Conservation (phyloP, 2,329 filamentous ascomycete species). For the Whalleya microplaca region DNA sequence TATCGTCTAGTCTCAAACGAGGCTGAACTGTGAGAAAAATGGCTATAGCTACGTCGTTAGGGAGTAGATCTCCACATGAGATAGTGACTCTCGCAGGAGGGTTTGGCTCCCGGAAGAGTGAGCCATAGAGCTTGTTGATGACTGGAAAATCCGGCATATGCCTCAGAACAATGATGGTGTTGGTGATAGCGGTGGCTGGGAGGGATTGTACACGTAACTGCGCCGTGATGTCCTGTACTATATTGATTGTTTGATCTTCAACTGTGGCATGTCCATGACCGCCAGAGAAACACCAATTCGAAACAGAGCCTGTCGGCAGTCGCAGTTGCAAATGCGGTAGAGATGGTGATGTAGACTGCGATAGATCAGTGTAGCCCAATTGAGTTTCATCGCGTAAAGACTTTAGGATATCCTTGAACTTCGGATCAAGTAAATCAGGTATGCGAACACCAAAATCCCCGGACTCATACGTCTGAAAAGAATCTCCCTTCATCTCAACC, state of each 20-base stretch:
- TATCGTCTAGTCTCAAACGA: conserved; percentile 26
- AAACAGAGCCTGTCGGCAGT: conserved; percentile 3
- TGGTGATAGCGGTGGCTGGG: conserved; percentile 51
- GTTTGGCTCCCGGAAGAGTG: conserved; percentile 75
- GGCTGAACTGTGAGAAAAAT: conserved; percentile 55
- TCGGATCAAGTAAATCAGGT: conserved; percentile 69
- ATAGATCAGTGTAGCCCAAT: conserved; percentile 6
- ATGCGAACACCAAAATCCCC: conserved; percentile 47
- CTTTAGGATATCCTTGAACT: conserved; percentile 53
- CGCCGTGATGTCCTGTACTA: conserved; percentile 50
- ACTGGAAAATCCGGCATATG: conserved; percentile 77
- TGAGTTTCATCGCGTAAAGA: conserved; percentile 27
- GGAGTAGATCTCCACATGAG: conserved; percentile 71
- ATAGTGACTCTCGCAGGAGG: conserved; percentile 86
- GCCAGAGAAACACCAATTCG: conserved; percentile 46
- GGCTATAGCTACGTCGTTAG: conserved; percentile 60
- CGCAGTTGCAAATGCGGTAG: conserved; percentile 1
- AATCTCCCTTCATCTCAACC: conserved; percentile 49
- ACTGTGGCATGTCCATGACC: conserved; percentile 41
- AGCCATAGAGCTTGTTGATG: conserved; percentile 77
- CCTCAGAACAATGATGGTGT: conserved; percentile 70
- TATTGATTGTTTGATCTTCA: conserved; percentile 50
- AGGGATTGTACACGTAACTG: conserved; percentile 43
- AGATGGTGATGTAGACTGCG: conserved; percentile 11
- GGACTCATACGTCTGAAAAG: conserved; percentile 8